These are phyloP conservation scores for Dittrichia graveolens DNA, from an alignment of 129 eudicot species.

Conservation along the genomic window DNA sequence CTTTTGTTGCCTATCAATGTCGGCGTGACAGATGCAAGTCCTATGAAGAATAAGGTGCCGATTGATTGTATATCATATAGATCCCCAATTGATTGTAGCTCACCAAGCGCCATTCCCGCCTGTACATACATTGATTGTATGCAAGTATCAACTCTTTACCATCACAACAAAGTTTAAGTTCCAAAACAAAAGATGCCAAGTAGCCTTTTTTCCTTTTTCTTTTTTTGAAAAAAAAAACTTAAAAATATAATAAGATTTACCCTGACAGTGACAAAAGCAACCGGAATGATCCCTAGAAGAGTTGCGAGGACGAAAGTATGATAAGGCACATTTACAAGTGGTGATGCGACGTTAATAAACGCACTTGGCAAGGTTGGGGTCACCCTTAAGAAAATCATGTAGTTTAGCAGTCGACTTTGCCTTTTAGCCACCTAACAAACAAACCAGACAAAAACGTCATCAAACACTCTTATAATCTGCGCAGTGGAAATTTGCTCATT, in stretches of 20 bases:
- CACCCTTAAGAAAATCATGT: constrained; percentile 64
- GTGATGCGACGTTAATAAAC: constrained; percentile 66
- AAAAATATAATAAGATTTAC: constrained; percentile 43
- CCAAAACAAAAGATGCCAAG: no score
- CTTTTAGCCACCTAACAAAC: constrained; percentile 65
- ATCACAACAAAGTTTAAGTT: background rate
- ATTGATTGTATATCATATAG: constrained; percentile 74
- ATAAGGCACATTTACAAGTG: constrained; percentile 65
- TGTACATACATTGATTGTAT: constrained; percentile 15
- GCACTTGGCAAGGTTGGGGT: constrained; percentile 73
- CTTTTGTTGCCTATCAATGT: constrained; percentile 50
- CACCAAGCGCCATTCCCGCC: constrained; percentile 92
- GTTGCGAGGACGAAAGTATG: constrained; percentile 59
- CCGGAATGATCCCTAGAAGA: constrained; percentile 55
- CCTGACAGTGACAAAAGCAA: constrained; percentile 69
- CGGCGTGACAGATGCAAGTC: constrained; percentile 60
- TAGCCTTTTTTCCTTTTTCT: no score
- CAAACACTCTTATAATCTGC: no score
- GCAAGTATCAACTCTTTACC: background rate
- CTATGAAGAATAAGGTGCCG: constrained; percentile 64
- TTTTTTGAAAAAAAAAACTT: no score
- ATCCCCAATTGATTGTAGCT: constrained; percentile 69
- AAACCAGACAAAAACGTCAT: no score
- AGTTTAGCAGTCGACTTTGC: constrained; percentile 46
- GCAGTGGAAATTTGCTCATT: no score